Evolutionary conservation across 2,329 filamentous ascomycete species (phyloP).

Genomic region (Penicillium sp.): DNA sequence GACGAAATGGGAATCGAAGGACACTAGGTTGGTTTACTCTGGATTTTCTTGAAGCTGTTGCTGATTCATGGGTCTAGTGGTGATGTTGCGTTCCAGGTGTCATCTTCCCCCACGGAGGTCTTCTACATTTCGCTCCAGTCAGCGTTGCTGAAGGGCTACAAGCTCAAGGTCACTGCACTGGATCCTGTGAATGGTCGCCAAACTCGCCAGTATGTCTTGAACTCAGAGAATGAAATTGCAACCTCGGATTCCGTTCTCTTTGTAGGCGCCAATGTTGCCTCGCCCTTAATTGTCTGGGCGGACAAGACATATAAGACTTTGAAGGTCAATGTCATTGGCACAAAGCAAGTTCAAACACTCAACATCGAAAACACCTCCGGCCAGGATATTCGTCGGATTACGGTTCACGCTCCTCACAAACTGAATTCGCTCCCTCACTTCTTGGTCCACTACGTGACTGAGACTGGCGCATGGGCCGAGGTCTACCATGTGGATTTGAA

Average conservation of each 20-base stretch:
- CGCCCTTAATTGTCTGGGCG: conserved; percentile 46
- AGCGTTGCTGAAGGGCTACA: conserved; percentile 66
- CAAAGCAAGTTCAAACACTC: conserved; percentile 41
- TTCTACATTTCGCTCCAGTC: conserved; percentile 75
- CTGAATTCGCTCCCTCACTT: conserved; percentile 76
- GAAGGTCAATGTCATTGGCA: conserved; percentile 47
- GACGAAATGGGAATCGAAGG: conserved; percentile 75
- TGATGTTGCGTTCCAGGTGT: conserved; percentile 73
- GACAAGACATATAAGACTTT: conserved; percentile 45
- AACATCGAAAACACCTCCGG: conserved; percentile 42
- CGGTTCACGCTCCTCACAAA: conserved; percentile 71
- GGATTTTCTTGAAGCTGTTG: conserved; percentile 3
- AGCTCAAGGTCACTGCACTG: conserved; percentile 71
- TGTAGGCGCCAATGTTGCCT: conserved; percentile 41
- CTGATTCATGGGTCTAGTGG: conserved; percentile 46
- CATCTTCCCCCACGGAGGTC: conserved; percentile 65
- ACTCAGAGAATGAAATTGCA: conserved; percentile 70
- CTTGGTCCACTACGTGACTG: conserved; percentile 75
- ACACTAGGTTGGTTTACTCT: conserved; percentile 50
- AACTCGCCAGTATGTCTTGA: conserved; percentile 68
- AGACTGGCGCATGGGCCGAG: conserved; percentile 72
- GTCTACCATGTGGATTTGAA: conserved; percentile 80
- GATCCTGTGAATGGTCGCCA: conserved; percentile 72
- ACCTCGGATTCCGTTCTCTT: conserved; percentile 41
- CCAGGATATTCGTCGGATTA: conserved; percentile 54